These are phyloP conservation scores for Cyanidium caldarium DNA, from an alignment of 23 red algal species.

Conservation along the genomic window DNA sequence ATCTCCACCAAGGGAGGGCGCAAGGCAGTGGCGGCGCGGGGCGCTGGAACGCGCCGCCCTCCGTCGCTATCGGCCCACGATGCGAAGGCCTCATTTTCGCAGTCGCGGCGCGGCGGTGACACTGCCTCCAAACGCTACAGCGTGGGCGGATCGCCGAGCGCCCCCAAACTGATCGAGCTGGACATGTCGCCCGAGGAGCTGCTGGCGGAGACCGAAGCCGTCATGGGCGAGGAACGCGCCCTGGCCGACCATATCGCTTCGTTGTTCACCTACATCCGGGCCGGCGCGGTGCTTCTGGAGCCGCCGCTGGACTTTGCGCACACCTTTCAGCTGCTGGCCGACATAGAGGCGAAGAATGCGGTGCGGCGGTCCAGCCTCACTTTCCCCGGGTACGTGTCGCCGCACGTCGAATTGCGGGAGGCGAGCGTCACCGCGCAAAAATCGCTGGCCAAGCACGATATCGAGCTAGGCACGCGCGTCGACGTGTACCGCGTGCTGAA, in stretches of 20 bases:
- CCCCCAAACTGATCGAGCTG: too few relatives aligned
- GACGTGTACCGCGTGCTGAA: constrained; percentile 1
- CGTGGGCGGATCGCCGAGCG: too few relatives aligned
- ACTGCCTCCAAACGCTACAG: too few relatives aligned
- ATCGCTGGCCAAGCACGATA: neutral
- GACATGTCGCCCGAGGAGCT: neutral
- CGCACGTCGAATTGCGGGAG: neutral
- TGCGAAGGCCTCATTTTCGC: too few relatives aligned
- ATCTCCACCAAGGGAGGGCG: too few relatives aligned
- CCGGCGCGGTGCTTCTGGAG: neutral
- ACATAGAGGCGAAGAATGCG: neutral
- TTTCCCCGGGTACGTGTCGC: neutral
- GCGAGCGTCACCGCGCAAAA: neutral
- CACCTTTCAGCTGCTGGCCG: neutral
- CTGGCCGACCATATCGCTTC: neutral
- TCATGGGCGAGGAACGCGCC: neutral
- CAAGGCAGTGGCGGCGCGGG: too few relatives aligned
- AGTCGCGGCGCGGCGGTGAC: too few relatives aligned
- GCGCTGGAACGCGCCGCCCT: too few relatives aligned
- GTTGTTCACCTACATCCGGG: neutral
- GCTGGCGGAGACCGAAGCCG: neutral
- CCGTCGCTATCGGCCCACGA: too few relatives aligned
- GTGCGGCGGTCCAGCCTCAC: neutral
- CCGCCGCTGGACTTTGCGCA: neutral
- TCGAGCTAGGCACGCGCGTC: neutral